These are phyloP conservation scores for Triangularia setosa DNA, from an alignment of 2,329 filamentous ascomycete species.

Conservation along the genomic window DNA sequence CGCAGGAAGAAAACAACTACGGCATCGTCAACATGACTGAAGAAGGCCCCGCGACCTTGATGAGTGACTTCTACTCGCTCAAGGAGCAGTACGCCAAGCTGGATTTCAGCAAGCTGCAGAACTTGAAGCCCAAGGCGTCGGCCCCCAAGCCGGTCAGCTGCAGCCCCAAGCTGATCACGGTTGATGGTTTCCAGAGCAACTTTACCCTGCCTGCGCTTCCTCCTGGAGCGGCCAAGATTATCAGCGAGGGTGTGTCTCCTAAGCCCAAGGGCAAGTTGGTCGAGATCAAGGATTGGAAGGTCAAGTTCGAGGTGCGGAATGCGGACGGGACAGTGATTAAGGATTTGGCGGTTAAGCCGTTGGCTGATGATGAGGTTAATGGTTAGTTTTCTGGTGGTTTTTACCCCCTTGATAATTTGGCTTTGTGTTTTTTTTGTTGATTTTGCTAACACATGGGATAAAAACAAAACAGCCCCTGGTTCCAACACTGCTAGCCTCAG, in stretches of 20 bases:
- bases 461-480: constrained; percentile 19
- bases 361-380: constrained; percentile 44
- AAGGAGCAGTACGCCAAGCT: constrained; percentile 71
- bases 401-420: neutral
- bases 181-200: constrained; percentile 66
- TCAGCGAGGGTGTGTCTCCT: constrained; percentile 68
- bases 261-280: constrained; percentile 64
- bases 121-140: constrained; percentile 52
- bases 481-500: constrained; percentile 18
- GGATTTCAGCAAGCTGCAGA: constrained; percentile 64
- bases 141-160: constrained; percentile 59
- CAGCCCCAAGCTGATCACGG: constrained; percentile 60
- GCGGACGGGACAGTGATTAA: constrained; percentile 57
- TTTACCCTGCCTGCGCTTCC: constrained; percentile 73
- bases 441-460: neutral
- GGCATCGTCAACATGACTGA: constrained; percentile 60
- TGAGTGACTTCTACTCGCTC: constrained; percentile 68
- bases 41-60: constrained; percentile 55
- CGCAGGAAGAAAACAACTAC: constrained; percentile 64
- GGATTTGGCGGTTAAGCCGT: constrained; percentile 45
- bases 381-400: constrained; percentile 20
- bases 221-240: constrained; percentile 64
- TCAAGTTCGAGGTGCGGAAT: constrained; percentile 59
- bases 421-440: neutral
- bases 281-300: constrained; percentile 50